Conservation (phyloP, 2,329 filamentous ascomycete genomes). For the Epichloe hybrida region DNA sequence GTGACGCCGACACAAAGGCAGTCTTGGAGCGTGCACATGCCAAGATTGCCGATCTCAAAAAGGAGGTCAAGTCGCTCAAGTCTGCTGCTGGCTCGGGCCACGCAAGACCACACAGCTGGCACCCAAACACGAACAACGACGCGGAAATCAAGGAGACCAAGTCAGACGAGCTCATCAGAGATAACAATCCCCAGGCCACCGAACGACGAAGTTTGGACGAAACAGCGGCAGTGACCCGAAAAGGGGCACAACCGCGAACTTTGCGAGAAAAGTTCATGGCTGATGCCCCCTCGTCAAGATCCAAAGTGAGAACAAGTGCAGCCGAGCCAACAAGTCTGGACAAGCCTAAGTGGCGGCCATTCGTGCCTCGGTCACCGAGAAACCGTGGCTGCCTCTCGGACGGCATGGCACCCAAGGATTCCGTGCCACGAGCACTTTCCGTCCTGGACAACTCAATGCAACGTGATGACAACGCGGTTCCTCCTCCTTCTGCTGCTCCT, state of each 20-base stretch:
- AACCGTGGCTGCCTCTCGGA: constrained; percentile 24
- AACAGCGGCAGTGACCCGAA: constrained; percentile 6
- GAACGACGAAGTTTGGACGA: constrained; percentile 4
- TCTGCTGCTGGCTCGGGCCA: constrained; percentile 7
- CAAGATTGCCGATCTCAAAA: constrained; percentile 44
- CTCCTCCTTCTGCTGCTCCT: constrained; percentile 3
- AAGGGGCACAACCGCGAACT: constrained; percentile 11
- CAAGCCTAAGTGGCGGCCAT: constrained; percentile 27
- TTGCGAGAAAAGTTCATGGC: constrained; percentile 23
- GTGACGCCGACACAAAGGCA: constrained; percentile 40
- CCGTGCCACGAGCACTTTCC: constrained; percentile 15
- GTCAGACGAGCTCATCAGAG: constrained; percentile 7
- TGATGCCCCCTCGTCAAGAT: constrained; percentile 12
- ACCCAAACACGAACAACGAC: constrained; percentile 9
- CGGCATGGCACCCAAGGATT: constrained; percentile 15
- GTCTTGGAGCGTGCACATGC: constrained; percentile 43
- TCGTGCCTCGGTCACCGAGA: constrained; percentile 27
- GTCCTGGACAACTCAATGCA: constrained; percentile 13
- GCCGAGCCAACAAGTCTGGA: constrained; percentile 16
- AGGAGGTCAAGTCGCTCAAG: constrained; percentile 35
- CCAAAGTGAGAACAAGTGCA: constrained; percentile 7
- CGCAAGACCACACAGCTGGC: constrained; percentile 18
- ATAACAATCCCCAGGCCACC: neutral
- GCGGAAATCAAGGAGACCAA: constrained; percentile 8
- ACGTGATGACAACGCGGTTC: constrained; percentile 4